Conservation (phyloP, 1,139 yeast genomes). For the Debaryomyces sp. region DNA sequence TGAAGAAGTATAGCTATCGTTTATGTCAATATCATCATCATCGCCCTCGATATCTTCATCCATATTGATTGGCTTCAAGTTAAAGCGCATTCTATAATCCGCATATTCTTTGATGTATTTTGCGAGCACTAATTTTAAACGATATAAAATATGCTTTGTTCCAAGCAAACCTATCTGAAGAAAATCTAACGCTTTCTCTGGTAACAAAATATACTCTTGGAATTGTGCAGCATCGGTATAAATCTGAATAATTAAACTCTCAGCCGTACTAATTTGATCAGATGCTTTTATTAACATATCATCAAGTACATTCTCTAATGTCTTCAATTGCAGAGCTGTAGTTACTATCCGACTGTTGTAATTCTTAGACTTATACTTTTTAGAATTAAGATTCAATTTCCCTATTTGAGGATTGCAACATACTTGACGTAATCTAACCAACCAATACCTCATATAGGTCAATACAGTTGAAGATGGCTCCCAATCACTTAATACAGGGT, state of each 20-base stretch:
- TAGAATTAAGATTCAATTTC: conserved; percentile 30
- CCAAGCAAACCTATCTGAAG: conserved; percentile 44
- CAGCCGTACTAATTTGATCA: conserved; percentile 50
- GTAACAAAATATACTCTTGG: conserved; percentile 54
- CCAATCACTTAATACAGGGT: conserved; percentile 54
- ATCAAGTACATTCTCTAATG: conserved; percentile 67
- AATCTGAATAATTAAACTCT: conserved; percentile 48
- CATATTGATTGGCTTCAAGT: conserved; percentile 11
- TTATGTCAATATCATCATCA: conserved; percentile 24
- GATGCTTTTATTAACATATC: conserved; percentile 61
- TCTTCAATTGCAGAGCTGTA: conserved; percentile 46
- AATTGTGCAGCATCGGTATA: conserved; percentile 64
- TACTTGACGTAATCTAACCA: conserved; percentile 67
- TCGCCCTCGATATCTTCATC: conserved; percentile 20
- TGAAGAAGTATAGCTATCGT: conserved; percentile 14
- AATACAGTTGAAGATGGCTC: conserved; percentile 47
- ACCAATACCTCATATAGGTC: conserved; percentile 62
- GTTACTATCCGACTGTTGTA: conserved; percentile 18
- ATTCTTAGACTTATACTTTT: conserved; percentile 28
- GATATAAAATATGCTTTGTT: conserved; percentile 29
- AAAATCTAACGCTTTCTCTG: conserved; percentile 49
- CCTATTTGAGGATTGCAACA: conserved; percentile 86
- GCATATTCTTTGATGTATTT: conserved; percentile 19
- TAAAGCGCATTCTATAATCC: conserved; percentile 7
- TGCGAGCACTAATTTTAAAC: conserved; percentile 23